Evolutionary conservation across 352 stramenopile species (phyloP).

Genomic region (Phytophthora melonis): DNA sequence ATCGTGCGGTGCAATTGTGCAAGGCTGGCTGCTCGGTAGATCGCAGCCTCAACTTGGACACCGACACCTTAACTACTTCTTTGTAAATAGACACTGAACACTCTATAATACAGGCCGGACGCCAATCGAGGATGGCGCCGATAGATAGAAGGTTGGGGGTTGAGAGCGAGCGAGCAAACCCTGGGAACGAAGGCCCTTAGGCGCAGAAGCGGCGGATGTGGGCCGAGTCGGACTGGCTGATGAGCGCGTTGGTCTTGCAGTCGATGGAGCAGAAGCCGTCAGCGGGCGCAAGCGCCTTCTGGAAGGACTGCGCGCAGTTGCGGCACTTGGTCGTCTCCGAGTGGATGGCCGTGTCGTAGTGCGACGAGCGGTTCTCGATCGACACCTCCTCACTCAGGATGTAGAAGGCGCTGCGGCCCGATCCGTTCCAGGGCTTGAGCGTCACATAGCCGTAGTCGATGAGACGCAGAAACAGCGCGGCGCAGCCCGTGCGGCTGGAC

Average conservation of each 20-base stretch:
- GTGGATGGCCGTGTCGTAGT: slow-evolving; percentile 74
- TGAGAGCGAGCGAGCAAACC: neutral
- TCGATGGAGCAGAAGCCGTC: slow-evolving; percentile 89
- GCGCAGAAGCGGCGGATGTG: slow-evolving; percentile 65
- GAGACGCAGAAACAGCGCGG: slow-evolving; percentile 69
- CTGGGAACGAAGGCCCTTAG: slow-evolving; percentile 22
- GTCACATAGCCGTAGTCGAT: slow-evolving; percentile 77
- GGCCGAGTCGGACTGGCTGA: slow-evolving; percentile 77
- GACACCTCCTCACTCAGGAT: slow-evolving; percentile 73
- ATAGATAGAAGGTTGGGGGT: slow-evolving; percentile 44
- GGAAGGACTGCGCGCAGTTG: slow-evolving; percentile 82
- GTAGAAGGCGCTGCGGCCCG: slow-evolving; percentile 71
- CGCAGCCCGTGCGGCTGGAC: slow-evolving; percentile 61
- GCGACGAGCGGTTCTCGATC: slow-evolving; percentile 62
- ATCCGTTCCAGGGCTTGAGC: slow-evolving; percentile 62
- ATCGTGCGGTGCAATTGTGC: slow-evolving; percentile 37
- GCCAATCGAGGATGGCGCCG: slow-evolving; percentile 10
- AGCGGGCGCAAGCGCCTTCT: slow-evolving; percentile 65
- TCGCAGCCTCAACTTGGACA: slow-evolving; percentile 18
- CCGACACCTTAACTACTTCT: slow-evolving; percentile 34
- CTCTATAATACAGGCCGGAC: slow-evolving; percentile 45
- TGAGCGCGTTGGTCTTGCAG: slow-evolving; percentile 87
- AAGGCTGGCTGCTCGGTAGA: neutral
- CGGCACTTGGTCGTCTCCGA: slow-evolving; percentile 84
- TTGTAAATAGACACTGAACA: slow-evolving; percentile 45